Conservation (phyloP, 2,329 filamentous ascomycete species). For the Chrysosporium queenslandicum region DNA sequence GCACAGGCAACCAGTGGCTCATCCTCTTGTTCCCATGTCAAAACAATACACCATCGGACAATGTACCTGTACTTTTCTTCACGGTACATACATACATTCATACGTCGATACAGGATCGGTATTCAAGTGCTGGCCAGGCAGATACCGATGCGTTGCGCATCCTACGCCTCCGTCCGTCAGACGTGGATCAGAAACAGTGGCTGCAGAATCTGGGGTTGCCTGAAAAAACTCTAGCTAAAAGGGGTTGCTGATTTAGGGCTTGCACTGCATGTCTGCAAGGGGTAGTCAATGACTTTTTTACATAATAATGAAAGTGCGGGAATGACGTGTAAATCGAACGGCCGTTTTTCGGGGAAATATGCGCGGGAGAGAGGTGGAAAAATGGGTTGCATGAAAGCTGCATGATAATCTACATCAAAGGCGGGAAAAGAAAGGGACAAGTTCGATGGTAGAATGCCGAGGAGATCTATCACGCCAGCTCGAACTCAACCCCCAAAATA, state of each 20-base stretch:
- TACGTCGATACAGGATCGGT: background rate
- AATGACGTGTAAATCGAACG: background rate
- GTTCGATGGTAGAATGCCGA: too few relatives aligned
- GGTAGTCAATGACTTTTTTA: background rate
- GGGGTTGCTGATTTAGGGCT: background rate
- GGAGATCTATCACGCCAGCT: too few relatives aligned
- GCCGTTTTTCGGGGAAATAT: background rate
- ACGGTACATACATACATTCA: background rate
- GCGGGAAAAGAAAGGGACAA: too few relatives aligned
- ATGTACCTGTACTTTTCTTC: constrained; percentile 6
- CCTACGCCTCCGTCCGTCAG: background rate
- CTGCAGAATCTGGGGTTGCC: constrained; percentile 5
- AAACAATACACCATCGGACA: background rate
- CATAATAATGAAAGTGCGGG: background rate
- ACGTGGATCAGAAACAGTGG: background rate
- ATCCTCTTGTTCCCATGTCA: background rate
- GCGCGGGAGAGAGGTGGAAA: background rate
- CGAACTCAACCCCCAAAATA: too few relatives aligned
- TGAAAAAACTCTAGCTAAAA: background rate
- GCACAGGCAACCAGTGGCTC: background rate
- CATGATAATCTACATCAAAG: too few relatives aligned
- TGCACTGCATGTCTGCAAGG: constrained; percentile 3
- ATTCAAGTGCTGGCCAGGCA: background rate
- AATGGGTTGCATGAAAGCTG: constrained; percentile 7
- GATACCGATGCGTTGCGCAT: background rate